These are phyloP conservation scores for Vigna hirtella DNA, from an alignment of 306 rosid genomes.

Conservation along the genomic window DNA sequence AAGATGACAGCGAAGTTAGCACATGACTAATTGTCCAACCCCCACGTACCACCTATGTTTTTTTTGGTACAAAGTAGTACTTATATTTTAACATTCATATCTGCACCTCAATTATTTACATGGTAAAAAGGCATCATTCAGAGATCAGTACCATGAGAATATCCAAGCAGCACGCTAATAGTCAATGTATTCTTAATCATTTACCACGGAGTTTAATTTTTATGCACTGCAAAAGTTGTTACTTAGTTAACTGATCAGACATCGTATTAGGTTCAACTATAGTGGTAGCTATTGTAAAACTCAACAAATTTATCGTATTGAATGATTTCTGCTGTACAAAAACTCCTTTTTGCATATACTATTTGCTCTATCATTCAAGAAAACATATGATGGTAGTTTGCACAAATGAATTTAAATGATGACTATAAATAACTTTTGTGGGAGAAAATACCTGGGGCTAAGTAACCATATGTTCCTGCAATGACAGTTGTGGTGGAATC, in stretches of 20 bases:
- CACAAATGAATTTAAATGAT: not conserved
- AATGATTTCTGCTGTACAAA: not conserved
- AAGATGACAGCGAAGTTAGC: conserved; percentile 28
- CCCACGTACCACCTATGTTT: not conserved
- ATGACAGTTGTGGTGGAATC: conserved; percentile 88
- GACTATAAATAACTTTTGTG: conserved; percentile 12
- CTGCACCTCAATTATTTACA: not conserved
- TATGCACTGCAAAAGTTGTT: not conserved
- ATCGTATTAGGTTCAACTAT: not conserved
- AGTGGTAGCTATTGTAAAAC: not conserved
- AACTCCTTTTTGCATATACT: not conserved
- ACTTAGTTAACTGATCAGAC: not conserved
- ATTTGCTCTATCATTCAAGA: not conserved
- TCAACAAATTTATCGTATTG: not conserved
- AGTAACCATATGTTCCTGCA: conserved; percentile 94
- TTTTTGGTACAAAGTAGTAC: not conserved
- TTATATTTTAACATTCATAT: not conserved
- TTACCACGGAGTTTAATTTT: not conserved
- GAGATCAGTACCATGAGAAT: conserved; percentile 7
- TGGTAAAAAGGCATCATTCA: not conserved
- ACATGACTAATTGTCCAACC: conserved; percentile 21
- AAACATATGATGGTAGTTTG: conserved; percentile 11
- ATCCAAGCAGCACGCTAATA: conserved; percentile 6
- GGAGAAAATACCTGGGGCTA: conserved; percentile 84
- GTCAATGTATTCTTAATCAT: conserved; percentile 20